phyloP scores from a whole-genome alignment of 371 early-diverging fungal species.

The Mortierella sp. region DNA sequence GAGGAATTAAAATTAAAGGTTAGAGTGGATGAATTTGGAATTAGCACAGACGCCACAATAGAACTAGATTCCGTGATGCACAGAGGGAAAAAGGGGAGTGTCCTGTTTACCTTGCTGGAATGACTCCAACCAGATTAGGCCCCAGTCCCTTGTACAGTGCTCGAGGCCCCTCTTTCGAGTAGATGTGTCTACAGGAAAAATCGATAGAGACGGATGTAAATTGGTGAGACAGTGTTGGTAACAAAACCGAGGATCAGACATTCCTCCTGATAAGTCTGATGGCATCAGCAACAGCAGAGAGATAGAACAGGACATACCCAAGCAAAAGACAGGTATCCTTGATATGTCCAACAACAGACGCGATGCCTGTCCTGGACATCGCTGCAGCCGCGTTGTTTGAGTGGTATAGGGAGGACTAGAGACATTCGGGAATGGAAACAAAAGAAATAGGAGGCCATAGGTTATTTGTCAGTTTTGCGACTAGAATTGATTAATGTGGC shows the following conservation, averaged over 20 bases:
- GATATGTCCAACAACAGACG: constrained; percentile 63
- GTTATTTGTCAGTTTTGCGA: not conserved
- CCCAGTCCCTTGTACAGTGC: constrained; percentile 95
- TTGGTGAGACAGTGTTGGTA: too few relatives aligned
- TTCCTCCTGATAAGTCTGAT: not conserved
- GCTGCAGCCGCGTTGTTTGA: constrained; percentile 26
- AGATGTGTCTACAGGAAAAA: constrained; percentile 65
- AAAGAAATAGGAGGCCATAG: not conserved
- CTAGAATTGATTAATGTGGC: too few relatives aligned
- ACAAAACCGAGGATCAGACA: too few relatives aligned
- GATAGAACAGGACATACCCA: constrained; percentile 54
- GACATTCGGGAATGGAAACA: constrained; percentile 1
- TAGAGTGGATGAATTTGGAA: not conserved
- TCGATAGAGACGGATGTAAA: not conserved
- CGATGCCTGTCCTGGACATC: constrained; percentile 29
- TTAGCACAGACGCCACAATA: not conserved
- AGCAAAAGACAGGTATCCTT: constrained; percentile 65
- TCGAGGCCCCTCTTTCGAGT: constrained; percentile 82
- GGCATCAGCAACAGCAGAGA: not conserved
- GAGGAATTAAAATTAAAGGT: not conserved
- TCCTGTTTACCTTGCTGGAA: constrained; percentile 81
- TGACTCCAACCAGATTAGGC: constrained; percentile 92
- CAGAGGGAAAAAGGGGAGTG: not conserved
- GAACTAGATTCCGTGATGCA: too few relatives aligned
- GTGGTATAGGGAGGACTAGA: constrained; percentile 61